Conservation (phyloP, 2,329 filamentous ascomycete species). For the Botrytis hyacinthi region DNA sequence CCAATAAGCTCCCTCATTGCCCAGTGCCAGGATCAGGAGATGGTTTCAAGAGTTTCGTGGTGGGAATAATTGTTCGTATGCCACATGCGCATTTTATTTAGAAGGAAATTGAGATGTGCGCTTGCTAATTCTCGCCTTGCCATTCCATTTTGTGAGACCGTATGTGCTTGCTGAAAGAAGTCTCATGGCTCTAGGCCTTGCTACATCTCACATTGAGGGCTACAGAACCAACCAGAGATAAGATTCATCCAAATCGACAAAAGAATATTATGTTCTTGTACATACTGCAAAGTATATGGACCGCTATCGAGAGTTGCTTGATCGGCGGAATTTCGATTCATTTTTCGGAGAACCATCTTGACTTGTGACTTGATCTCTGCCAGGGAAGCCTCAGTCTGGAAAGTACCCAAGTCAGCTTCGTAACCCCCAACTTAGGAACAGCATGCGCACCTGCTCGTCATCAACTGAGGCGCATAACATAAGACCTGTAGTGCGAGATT, state of each 20-base stretch:
- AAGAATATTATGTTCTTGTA: slow-evolving; percentile 18
- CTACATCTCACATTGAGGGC: neutral
- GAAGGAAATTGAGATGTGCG: neutral
- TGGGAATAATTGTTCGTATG: neutral
- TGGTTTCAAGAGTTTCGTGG: neutral
- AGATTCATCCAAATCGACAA: neutral
- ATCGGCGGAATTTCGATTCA: slow-evolving; percentile 84
- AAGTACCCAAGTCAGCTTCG: slow-evolving; percentile 22
- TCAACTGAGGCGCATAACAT: slow-evolving; percentile 95
- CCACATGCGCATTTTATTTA: neutral
- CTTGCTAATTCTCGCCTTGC: neutral
- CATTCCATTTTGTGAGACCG: neutral
- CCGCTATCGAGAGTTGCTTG: slow-evolving; percentile 91
- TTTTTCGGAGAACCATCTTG: slow-evolving; percentile 82
- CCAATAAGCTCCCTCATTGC: neutral
- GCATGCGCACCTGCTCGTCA: slow-evolving; percentile 66
- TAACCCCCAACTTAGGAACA: slow-evolving; percentile 1
- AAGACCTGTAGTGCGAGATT: slow-evolving; percentile 59
- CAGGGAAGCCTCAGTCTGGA: slow-evolving; percentile 68
- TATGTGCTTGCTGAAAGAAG: neutral
- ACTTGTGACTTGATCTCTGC: slow-evolving; percentile 86
- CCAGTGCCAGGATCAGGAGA: neutral
- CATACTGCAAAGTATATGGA: slow-evolving; percentile 80
- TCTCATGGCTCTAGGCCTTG: neutral
- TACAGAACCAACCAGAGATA: neutral